A percentile compares a stretch with the other conserved stretches of the same genome.
Evolutionary conservation across 169 alveolate species (phyloP).

Genomic region (Blepharisma undulans): DNA sequence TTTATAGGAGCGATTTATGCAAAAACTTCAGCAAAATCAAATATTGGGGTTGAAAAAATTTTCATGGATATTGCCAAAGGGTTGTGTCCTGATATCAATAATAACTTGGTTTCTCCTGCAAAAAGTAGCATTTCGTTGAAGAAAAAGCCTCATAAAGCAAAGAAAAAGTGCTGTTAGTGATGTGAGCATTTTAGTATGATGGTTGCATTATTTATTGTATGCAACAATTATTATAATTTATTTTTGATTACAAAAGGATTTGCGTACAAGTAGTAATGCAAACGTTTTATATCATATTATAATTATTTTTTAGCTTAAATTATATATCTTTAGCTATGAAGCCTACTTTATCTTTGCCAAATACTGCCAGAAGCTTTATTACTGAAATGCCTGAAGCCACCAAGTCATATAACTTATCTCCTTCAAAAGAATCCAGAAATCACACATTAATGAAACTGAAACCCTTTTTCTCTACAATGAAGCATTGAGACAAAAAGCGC

Average conservation of each 20-base stretch:
- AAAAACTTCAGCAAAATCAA: conserved; percentile 61
- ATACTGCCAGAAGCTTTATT: background rate
- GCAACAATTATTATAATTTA: background rate
- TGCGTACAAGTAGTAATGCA: background rate
- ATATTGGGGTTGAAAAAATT: conserved; percentile 47
- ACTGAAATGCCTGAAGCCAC: background rate
- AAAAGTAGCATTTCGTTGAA: background rate
- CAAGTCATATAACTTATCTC: background rate
- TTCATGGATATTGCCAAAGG: conserved; percentile 42
- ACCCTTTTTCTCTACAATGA: background rate
- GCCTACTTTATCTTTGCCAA: background rate
- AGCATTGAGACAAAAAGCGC: background rate
- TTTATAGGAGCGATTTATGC: conserved; percentile 47
- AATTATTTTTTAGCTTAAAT: background rate
- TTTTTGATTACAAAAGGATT: background rate
- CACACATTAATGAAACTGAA: background rate
- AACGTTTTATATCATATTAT: too few relatives aligned
- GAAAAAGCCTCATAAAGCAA: background rate
- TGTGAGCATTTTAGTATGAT: background rate
- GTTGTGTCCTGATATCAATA: background rate
- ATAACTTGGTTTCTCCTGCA: background rate
- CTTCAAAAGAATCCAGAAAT: background rate
- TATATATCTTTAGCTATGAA: background rate
- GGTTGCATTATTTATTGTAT: background rate
- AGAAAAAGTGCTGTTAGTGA: background rate